phyloP scores from a whole-genome alignment of 1,284 basidiomycete genomes.

The Rhodotorula mucilaginosa region DNA sequence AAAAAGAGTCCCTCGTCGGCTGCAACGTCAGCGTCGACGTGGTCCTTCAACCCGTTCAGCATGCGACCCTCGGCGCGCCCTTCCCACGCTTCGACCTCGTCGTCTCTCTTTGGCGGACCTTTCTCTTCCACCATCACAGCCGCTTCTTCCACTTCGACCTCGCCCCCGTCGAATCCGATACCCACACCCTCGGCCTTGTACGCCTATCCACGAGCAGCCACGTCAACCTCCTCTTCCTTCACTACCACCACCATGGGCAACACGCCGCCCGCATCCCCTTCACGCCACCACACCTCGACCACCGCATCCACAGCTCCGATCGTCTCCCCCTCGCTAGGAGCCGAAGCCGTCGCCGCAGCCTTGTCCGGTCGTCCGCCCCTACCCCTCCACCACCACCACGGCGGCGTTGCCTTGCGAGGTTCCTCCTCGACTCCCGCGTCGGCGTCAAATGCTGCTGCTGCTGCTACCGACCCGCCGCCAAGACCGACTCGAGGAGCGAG shows the following conservation, averaged over 20 bases:
- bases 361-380: neutral
- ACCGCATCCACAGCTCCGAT: too few species aligned
- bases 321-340: neutral
- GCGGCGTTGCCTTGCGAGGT: too few species aligned
- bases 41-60: conserved; percentile 26
- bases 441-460: neutral
- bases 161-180: neutral
- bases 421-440: too few species aligned
- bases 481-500: conserved; percentile 7
- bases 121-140: neutral
- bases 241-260: too few species aligned
- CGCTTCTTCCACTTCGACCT: neutral
- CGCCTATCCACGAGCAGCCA: neutral
- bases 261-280: too few species aligned
- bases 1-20: neutral
- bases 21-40: neutral
- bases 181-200: neutral
- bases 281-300: too few species aligned
- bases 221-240: too few species aligned
- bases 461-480: neutral
- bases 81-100: neutral
- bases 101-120: conserved; percentile 1
- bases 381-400: too few species aligned
- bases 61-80: neutral
- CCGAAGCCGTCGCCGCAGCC: conserved; percentile 31